phyloP scores from a whole-genome alignment of 371 early-diverging fungal genomes.

The Vairimorpha necatrix region DNA sequence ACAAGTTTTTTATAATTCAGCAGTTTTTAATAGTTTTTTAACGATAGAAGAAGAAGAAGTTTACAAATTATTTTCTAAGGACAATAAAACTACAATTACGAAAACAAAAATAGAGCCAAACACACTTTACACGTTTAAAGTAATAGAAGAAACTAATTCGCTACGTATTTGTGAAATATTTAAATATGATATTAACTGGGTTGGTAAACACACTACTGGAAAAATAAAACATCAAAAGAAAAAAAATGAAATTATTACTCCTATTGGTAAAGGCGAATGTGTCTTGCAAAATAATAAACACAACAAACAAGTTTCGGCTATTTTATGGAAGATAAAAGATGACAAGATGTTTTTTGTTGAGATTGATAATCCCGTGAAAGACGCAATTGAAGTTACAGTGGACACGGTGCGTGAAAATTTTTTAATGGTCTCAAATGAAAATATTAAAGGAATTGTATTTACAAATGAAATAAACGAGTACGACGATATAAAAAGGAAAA shows the following conservation, averaged over 20 bases:
- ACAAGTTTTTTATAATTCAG: conserved; percentile 38
- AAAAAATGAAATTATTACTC: background rate
- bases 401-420: background rate
- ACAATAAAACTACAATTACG: conserved; percentile 42
- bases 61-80: conserved; percentile 16
- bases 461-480: background rate
- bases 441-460: conserved; percentile 35
- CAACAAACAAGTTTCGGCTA: background rate
- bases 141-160: conserved; percentile 32
- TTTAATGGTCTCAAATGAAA: conserved; percentile 20
- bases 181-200: conserved; percentile 18
- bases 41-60: conserved; percentile 33
- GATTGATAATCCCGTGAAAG: conserved; percentile 42
- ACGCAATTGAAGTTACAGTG: conserved; percentile 20
- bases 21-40: conserved; percentile 54
- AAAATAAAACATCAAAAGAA: background rate
- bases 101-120: background rate
- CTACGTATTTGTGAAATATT: conserved; percentile 31
- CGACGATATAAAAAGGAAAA: background rate
- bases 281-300: conserved; percentile 40
- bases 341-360: conserved; percentile 38
- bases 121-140: conserved; percentile 35
- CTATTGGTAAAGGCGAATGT: conserved; percentile 23
- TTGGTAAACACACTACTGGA: conserved; percentile 1
- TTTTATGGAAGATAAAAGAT: conserved; percentile 17